These are phyloP conservation scores for Paramecium pentaurelia DNA, from an alignment of 73 alveolate species.

Conservation along the genomic window DNA sequence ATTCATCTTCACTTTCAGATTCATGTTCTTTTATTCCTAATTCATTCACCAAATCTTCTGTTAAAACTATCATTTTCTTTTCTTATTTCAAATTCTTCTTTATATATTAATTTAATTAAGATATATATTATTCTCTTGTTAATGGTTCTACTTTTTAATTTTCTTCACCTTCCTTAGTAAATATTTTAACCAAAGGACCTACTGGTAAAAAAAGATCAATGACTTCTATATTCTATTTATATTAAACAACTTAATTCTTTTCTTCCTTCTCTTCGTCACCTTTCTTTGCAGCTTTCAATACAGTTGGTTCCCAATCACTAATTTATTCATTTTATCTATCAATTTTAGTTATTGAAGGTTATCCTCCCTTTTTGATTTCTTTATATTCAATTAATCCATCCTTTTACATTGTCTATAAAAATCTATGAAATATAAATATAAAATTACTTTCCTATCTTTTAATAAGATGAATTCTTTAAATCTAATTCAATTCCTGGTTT, in stretches of 20 bases:
- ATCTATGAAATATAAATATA: not conserved
- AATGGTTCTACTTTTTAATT: constrained; percentile 10
- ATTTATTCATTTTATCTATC: constrained; percentile 13
- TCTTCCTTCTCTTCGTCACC: not conserved
- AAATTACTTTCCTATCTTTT: constrained; percentile 35
- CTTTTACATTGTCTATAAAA: not conserved
- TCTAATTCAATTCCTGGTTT: constrained; percentile 13
- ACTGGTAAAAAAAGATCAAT: constrained; percentile 2
- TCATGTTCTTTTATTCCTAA: constrained; percentile 12
- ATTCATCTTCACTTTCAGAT: not conserved
- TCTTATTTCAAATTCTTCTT: not conserved
- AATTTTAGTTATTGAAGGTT: not conserved
- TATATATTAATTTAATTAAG: not conserved
- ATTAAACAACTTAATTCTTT: not conserved
- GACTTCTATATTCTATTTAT: not conserved
- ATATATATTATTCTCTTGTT: not conserved
- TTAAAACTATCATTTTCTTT: not conserved
- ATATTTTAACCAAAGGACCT: not conserved
- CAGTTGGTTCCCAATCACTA: constrained; percentile 38
- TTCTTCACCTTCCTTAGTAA: not conserved
- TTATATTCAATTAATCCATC: constrained; percentile 44
- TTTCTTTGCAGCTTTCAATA: not conserved
- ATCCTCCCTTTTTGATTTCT: not conserved
- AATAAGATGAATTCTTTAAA: not conserved
- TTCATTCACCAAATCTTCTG: not conserved